phyloP scores from a whole-genome alignment of 805 yeast species.

The Yarrowia sp. region DNA sequence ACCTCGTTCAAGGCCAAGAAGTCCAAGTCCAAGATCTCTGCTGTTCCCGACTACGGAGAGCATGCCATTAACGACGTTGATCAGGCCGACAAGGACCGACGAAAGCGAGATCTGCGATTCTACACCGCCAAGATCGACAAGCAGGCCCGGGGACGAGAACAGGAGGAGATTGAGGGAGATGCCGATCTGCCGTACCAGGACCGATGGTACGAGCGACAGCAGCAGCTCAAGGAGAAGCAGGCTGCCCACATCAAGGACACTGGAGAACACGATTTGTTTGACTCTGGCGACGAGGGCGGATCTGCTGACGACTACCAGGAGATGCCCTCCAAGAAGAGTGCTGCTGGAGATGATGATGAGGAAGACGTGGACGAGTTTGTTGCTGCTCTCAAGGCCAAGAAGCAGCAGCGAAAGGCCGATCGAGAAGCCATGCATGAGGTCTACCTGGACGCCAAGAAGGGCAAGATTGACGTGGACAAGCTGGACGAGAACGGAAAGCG shows the following conservation, averaged over 20 bases:
- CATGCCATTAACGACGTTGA: constrained; percentile 73
- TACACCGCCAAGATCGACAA: constrained; percentile 92
- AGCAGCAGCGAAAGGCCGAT: constrained; percentile 48
- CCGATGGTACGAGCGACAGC: constrained; percentile 84
- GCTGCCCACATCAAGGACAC: constrained; percentile 54
- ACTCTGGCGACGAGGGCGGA: constrained; percentile 46
- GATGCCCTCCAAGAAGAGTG: constrained; percentile 32
- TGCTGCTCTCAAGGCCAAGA: constrained; percentile 50
- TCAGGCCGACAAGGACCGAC: constrained; percentile 74
- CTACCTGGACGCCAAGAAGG: constrained; percentile 78
- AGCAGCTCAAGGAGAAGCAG: constrained; percentile 70
- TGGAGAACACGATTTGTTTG: constrained; percentile 28
- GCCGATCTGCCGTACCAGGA: constrained; percentile 88
- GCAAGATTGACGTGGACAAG: constrained; percentile 65
- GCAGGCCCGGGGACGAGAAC: constrained; percentile 38
- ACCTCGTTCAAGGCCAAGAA: constrained; percentile 40
- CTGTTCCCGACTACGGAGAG: constrained; percentile 57
- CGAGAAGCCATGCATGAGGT: constrained; percentile 62
- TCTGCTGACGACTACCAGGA: constrained; percentile 31
- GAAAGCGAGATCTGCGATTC: constrained; percentile 82
- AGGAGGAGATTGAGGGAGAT: constrained; percentile 54
- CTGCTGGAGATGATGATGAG: constrained; percentile 40
- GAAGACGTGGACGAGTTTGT: constrained; percentile 56
- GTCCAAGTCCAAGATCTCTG: constrained; percentile 32
- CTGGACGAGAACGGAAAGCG: constrained; percentile 80